Base-by-base conservation (phyloP, 2,329 filamentous ascomycete genomes). In the Blastomyces silverae region DNA sequence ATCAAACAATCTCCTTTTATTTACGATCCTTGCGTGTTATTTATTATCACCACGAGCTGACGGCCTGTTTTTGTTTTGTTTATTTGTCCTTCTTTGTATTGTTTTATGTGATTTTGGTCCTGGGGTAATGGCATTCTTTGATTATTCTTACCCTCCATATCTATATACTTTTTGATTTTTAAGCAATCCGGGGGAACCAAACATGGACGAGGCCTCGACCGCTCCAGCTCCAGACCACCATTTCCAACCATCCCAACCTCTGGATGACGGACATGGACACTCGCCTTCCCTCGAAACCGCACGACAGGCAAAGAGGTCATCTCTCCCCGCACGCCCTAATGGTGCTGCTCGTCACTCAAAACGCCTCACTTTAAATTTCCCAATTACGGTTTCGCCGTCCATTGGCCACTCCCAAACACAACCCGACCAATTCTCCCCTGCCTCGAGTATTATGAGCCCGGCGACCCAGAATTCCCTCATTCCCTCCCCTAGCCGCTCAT, bases 341-440 rank as follows among this genome's bases (percentile, higher is more conserved):
- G 66, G 68, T 37, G 72, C 72, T 34, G 73, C 77, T 66, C 75
- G 78, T 60, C 79, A 80, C 68, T 68, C 75, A 44, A 81, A 81
- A 70, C 77, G 79, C 10, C 67, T 81, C 48, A 80, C 79, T 15
- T 69, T 81, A 63, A 81, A 80, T 67, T 80, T 81, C 64, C 79
- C 79, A 44, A 78, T 81, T 69, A 58, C 62, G 28, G 58, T 28
- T 63, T 56, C 39, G 15, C 48, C 64, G 66, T 60, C 56, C 61
- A 48, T 64, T 69, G 37, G 64, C 20, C 48, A 25, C 66, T 60
- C 68, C 67, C 65, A 72, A 71, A 62, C 67, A 68, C 6, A 25
- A 8, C 6, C 39, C 3, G 44, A 72, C 58, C 66, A 66, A 42
- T n/a, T 63, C 67, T 69, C 71, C 22, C 66, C 73, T 13, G 74